A percentile compares a stretch with the other conserved stretches of the same genome.
Conservation (phyloP, 192 early-diverging fungal species). For the Mortierella alpina region DNA sequence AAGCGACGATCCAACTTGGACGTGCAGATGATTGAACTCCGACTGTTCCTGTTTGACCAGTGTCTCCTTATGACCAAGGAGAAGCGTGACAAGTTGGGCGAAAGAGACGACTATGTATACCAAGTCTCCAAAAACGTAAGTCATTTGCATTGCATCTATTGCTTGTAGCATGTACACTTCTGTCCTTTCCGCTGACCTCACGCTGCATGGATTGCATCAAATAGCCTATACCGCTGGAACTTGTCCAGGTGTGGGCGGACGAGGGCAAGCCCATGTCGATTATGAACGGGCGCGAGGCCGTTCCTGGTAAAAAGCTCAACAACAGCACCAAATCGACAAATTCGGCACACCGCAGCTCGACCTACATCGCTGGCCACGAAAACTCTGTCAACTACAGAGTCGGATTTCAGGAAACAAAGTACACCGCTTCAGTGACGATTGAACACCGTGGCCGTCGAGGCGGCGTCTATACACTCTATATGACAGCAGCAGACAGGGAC, state of each 20-base stretch:
- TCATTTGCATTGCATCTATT: neutral
- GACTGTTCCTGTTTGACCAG: constrained; percentile 92
- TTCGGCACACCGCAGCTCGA: constrained; percentile 45
- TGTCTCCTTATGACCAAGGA: constrained; percentile 79
- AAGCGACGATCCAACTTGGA: constrained; percentile 68
- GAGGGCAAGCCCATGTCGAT: constrained; percentile 52
- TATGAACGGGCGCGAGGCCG: constrained; percentile 19
- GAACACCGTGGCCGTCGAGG: constrained; percentile 46
- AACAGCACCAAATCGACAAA: constrained; percentile 41
- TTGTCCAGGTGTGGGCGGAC: constrained; percentile 69
- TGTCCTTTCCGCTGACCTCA: neutral
- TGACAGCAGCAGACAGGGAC: constrained; percentile 29
- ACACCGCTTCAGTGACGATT: constrained; percentile 31
- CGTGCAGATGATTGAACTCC: constrained; percentile 74
- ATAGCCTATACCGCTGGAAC: constrained; percentile 85
- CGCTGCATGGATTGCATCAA: constrained; percentile 8
- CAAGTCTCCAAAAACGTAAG: constrained; percentile 50
- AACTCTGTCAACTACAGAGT: constrained; percentile 7
- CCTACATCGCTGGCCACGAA: constrained; percentile 9
- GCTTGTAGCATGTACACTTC: neutral
- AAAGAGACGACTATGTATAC: constrained; percentile 66
- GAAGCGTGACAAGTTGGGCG: constrained; percentile 67
- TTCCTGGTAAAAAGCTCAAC: constrained; percentile 28
- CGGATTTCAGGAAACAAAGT: constrained; percentile 52
- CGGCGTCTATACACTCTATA: constrained; percentile 30